Base-by-base conservation (phyloP, 163 green algal genomes). In the Prototheca wickerhamii region DNA sequence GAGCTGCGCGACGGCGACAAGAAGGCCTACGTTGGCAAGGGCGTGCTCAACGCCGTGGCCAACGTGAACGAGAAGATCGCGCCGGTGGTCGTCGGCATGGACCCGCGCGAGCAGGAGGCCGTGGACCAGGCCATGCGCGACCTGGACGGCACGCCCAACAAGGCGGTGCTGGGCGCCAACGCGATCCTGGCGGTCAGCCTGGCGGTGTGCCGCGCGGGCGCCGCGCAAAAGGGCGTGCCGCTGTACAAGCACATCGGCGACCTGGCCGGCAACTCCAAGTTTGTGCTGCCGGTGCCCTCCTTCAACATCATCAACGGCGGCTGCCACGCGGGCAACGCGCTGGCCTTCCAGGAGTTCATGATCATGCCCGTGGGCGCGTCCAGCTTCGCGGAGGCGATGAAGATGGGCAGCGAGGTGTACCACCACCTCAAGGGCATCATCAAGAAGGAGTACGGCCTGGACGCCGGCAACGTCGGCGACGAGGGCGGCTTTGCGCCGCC, bases 231-330 rank as follows among this genome's bases (percentile, higher is more conserved):
- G 83, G 83, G 82, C 12, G 69, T 98, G 32, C 93, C 93, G 3
- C 84, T 98, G 69, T 98, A 96, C 85, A 86, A 91, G 77, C 91
- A 98, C 85, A 91, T 99, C 29, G 85, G 90, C 49, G 85, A 97
- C 52, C 84, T 99, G 62, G 90, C 93, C 25, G 93, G 93, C 64
- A 98, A 98, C 82, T 78, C 34, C 59, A 96, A 98, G 85, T 74
- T 92, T 74, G 78, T 91, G 56, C 69, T 77, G 46, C 70, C 65
- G 5, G 94, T 99, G 52, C 94, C 94, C 37, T 82, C 87, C 30
- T 98, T 99, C 88, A 99, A 99, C 82, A 96, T 99, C 74, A 98
- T 99, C 86, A 99, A 99, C 70, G 94, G 94, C 34, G 94, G 94
- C 60, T 89, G 82, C 64, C 94, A 99, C 81, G 94, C 94, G 26